A percentile compares a stretch with the other conserved stretches of the same genome.
Conservation (phyloP, 495 filamentous ascomycete species). For the Parathielavia appendiculata region DNA sequence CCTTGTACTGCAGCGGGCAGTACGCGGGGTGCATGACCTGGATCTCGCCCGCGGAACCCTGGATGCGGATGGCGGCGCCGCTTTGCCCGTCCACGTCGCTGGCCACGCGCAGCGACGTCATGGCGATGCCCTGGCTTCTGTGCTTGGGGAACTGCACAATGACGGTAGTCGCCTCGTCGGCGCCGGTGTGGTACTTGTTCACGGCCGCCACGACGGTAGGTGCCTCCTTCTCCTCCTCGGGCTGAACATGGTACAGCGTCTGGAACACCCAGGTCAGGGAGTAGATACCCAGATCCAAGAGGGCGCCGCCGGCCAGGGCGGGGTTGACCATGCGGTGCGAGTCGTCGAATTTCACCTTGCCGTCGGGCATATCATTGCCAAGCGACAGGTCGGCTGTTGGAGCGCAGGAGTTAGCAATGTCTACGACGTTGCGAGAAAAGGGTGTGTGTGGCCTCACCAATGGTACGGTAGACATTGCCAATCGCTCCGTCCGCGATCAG, state of each 20-base stretch:
- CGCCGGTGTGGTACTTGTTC: constrained; percentile 72
- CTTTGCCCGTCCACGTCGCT: constrained; percentile 61
- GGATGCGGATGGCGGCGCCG: constrained; percentile 71
- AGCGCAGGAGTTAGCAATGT: neutral
- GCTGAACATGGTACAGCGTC: constrained; percentile 75
- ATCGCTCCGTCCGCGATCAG: constrained; percentile 63
- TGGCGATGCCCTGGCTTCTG: constrained; percentile 68
- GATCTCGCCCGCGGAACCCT: constrained; percentile 82
- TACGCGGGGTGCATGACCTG: constrained; percentile 72
- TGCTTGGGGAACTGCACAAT: constrained; percentile 68
- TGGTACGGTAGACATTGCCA: constrained; percentile 70
- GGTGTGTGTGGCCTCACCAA: constrained; percentile 42
- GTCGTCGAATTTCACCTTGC: constrained; percentile 44
- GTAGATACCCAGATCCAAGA: constrained; percentile 89
- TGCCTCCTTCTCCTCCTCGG: constrained; percentile 49
- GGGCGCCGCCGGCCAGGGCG: constrained; percentile 77
- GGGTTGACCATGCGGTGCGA: constrained; percentile 79
- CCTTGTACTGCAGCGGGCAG: constrained; percentile 59
- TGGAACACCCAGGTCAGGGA: constrained; percentile 92
- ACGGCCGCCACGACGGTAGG: constrained; percentile 54
- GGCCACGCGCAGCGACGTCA: constrained; percentile 64
- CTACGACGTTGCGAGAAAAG: neutral
- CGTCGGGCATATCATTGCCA: constrained; percentile 35
- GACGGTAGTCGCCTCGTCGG: constrained; percentile 76
- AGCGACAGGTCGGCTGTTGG: constrained; percentile 55